These are phyloP conservation scores for Tulasnella sp. DNA, from an alignment of 768 basidiomycete genomes.

Conservation along the genomic window DNA sequence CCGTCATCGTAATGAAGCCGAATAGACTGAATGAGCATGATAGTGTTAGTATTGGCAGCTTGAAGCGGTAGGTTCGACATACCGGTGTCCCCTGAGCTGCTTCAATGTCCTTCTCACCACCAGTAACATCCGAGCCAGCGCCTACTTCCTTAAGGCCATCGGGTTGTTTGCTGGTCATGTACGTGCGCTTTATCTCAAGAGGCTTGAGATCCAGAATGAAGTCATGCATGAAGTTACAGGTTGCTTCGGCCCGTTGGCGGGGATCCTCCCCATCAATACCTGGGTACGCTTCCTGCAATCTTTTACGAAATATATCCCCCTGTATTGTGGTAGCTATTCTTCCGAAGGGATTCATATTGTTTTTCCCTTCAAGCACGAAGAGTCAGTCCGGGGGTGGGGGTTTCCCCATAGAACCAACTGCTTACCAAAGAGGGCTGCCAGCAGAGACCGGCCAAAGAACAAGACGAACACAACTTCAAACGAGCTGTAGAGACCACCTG, in stretches of 20 bases:
- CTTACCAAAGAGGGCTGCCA: neutral
- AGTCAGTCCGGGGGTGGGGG: neutral
- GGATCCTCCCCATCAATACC: neutral
- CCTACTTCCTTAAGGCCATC: too few species aligned
- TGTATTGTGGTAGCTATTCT: neutral
- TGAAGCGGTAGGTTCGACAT: neutral
- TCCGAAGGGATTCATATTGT: neutral
- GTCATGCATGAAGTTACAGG: conserved; percentile 11
- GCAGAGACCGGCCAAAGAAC: neutral
- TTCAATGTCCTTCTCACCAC: neutral
- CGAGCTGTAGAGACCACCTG: neutral
- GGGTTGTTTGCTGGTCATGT: neutral
- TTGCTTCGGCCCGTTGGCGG: neutral
- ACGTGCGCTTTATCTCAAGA: neutral
- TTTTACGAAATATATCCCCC: neutral
- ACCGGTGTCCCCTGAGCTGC: neutral
- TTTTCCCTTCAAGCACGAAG: neutral
- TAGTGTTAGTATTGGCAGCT: neutral
- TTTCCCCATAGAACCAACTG: neutral
- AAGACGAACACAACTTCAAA: neutral
- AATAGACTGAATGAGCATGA: too few species aligned
- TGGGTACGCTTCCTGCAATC: neutral
- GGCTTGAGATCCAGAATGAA: conserved; percentile 12
- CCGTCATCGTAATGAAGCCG: too few species aligned
- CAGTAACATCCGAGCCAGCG: too few species aligned